These are phyloP conservation scores for Pseudogymnoascus verrucosus DNA, from an alignment of 2,329 filamentous ascomycete species.

Conservation along the genomic window DNA sequence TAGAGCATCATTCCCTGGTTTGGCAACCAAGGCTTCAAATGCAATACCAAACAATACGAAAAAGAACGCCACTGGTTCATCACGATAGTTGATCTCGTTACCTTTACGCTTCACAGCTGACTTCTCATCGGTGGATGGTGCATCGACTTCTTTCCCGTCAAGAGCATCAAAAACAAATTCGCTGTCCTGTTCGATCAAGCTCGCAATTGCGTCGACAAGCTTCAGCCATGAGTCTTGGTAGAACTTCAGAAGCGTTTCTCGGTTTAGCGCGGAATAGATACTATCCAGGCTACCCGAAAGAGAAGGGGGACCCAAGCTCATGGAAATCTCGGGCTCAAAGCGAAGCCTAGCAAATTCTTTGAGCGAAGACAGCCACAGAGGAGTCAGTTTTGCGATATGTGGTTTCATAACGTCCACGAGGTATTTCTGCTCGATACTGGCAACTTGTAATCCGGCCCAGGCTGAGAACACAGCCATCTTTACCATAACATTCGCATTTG, in stretches of 20 bases:
- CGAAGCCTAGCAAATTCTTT: slow-evolving; percentile 87
- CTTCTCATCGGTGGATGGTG: slow-evolving; percentile 23
- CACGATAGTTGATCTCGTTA: slow-evolving; percentile 90
- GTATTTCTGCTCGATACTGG: slow-evolving; percentile 86
- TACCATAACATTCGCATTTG: slow-evolving; percentile 96
- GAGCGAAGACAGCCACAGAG: slow-evolving; percentile 86
- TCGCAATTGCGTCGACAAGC: slow-evolving; percentile 93
- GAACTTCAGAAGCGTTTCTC: slow-evolving; percentile 87
- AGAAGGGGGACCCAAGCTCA: slow-evolving; percentile 72
- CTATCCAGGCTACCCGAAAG: slow-evolving; percentile 82
- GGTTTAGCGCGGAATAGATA: slow-evolving; percentile 88
- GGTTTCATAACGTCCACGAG: slow-evolving; percentile 81
- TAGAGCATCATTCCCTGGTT: slow-evolving; percentile 58
- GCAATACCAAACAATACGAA: slow-evolving; percentile 95
- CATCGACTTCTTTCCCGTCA: slow-evolving; percentile 66
- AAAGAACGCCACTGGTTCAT: slow-evolving; percentile 97
- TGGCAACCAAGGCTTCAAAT: slow-evolving; percentile 87
- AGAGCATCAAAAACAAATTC: slow-evolving; percentile 95
- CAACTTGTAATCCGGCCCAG: slow-evolving; percentile 94
- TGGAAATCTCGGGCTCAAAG: slow-evolving; percentile 96
- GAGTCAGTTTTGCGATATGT: slow-evolving; percentile 81
- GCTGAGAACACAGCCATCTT: slow-evolving; percentile 95
- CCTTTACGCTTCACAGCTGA: slow-evolving; percentile 48
- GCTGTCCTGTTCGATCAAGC: slow-evolving; percentile 93
- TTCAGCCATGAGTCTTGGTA: slow-evolving; percentile 98